Base-by-base conservation (phyloP, 306 rosid species). In the Lathyrus tuberosus region DNA sequence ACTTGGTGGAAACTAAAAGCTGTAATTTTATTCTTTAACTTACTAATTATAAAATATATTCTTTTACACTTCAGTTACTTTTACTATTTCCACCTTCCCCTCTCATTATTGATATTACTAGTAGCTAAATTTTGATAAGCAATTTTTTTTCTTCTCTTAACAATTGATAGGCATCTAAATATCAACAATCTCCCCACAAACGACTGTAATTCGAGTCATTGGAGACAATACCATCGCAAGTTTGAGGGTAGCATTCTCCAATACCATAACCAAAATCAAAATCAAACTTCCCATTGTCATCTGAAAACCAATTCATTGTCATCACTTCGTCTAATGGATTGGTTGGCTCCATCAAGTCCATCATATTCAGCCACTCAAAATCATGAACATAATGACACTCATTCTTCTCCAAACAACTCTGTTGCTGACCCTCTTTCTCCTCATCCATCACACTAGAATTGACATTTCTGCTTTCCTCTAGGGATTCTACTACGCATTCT, bases 161-260 rank as follows among this genome's bases (percentile, higher is more conserved):
- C 10, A 7, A 35, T n/a, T 28, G 54, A 31, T 43, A 66, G 17
- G 42, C n/a, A 47, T 44, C 72, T 73, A 77, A 40, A 35, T 46
- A 71, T 22, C 54, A 63, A 54, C 26, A 33, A 54, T 76, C 66
- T 46, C 56, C 82, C 93, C 88, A 87, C 67, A 87, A 70, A 67
- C 76, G 54, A 53, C 51, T 67, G 20, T 81, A 87, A 70, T 37
- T 71, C 0, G 46, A 44, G 72, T 85, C 90, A 77, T 44, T 44
- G 65, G 69, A 46, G 69, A 22, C 30, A 76, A 12, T 3, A 38
- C 74, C 71, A 69, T 75, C 82, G 5, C 14, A 52, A 57, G 59
- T 13, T 38, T 76, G 83, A 40, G 77, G 51, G 69, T 54, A 62
- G 49, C 40, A 77, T 10, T 79, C 86, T 69, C 79, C 85, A 64